These are phyloP conservation scores for Leishmania turanica DNA, from an alignment of 208 protist species.

Conservation along the genomic window DNA sequence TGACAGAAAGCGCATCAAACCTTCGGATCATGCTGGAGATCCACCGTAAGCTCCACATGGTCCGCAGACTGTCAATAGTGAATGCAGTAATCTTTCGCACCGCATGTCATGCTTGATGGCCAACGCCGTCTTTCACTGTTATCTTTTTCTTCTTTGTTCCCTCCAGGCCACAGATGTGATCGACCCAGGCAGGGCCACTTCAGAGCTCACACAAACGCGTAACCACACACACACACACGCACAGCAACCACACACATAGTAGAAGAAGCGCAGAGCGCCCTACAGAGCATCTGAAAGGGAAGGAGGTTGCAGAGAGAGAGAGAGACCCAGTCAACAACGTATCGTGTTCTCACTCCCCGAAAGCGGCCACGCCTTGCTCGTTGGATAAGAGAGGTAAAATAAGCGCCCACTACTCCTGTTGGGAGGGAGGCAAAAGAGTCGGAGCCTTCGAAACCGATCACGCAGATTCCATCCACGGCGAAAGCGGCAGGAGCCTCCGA, in stretches of 20 bases:
- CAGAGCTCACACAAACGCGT: background rate
- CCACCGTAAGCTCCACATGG: background rate
- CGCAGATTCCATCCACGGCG: background rate
- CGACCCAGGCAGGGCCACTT: background rate
- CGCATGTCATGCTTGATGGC: background rate
- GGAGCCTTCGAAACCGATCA: background rate
- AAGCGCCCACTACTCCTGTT: background rate
- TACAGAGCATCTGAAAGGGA: background rate
- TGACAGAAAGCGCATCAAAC: background rate
- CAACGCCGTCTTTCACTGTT: background rate
- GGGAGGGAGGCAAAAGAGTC: background rate
- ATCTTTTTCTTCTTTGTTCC: background rate
- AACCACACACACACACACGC: background rate
- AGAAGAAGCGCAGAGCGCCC: background rate
- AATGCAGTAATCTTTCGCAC: background rate
- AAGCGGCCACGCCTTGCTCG: background rate
- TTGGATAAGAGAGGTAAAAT: constrained; percentile 2
- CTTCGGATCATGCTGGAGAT: background rate
- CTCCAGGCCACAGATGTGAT: background rate
- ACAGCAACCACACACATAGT: background rate
- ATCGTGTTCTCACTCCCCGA: background rate
- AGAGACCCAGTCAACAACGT: background rate
- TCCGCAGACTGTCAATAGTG: background rate
- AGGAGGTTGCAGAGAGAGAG: background rate
- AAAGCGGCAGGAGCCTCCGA: background rate